Conservation (phyloP, 768 basidiomycete species). For the Trametes cubensis region DNA sequence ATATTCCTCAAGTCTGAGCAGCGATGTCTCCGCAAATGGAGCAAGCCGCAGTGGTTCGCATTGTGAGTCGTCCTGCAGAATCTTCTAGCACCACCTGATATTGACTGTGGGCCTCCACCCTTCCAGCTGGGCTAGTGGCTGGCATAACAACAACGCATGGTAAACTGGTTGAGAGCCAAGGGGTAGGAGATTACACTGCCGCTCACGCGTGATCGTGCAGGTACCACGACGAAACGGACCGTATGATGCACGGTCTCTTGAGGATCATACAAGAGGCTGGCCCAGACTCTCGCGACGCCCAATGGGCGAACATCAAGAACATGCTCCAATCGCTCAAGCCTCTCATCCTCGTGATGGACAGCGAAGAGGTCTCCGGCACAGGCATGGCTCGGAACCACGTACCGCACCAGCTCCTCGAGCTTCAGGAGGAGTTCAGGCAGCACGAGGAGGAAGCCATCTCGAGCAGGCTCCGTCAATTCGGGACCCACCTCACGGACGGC, state of each 20-base stretch:
- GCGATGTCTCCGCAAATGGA: slow-evolving; percentile 3
- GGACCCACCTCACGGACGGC: background rate
- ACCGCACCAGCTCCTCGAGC: slow-evolving; percentile 3
- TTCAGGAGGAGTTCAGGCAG: slow-evolving; percentile 11
- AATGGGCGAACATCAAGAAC: background rate
- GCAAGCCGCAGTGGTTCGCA: slow-evolving; percentile 16
- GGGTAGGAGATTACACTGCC: too few species aligned
- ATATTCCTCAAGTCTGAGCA: slow-evolving; percentile 8
- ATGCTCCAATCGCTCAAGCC: background rate
- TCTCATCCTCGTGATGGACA: slow-evolving; percentile 9
- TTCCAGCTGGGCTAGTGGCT: slow-evolving; percentile 18
- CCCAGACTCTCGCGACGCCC: background rate
- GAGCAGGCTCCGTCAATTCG: background rate
- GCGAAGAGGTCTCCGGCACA: background rate
- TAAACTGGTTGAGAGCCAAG: background rate
- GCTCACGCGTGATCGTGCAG: background rate
- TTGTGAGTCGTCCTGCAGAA: too few species aligned
- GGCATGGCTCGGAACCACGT: too few species aligned
- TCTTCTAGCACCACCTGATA: too few species aligned
- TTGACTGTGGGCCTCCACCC: too few species aligned
- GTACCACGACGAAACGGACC: slow-evolving; percentile 3
- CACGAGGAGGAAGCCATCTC: background rate
- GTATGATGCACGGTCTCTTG: background rate
- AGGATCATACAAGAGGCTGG: too few species aligned
- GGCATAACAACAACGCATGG: slow-evolving; percentile 20